These are phyloP conservation scores for Candida ficus DNA, from an alignment of 805 yeast genomes.

Conservation along the genomic window DNA sequence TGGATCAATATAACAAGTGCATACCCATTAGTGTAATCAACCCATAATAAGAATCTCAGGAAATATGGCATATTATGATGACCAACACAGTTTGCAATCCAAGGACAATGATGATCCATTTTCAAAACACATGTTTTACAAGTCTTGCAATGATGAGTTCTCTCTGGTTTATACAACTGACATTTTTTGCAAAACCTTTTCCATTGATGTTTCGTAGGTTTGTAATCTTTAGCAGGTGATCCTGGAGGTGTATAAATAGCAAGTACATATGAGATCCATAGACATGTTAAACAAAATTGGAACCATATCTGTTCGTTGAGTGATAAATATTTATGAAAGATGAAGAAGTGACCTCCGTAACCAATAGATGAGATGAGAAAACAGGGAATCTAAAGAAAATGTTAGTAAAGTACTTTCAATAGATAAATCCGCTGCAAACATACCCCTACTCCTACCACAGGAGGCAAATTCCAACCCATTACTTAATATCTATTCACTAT, in stretches of 20 bases:
- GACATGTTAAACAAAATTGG: constrained; percentile 43
- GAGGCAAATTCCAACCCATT: constrained; percentile 17
- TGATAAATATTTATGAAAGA: constrained; percentile 42
- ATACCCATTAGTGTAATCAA: constrained; percentile 44
- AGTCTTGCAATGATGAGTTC: constrained; percentile 81
- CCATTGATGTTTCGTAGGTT: constrained; percentile 48
- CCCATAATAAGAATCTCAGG: constrained; percentile 68
- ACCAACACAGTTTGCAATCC: constrained; percentile 92
- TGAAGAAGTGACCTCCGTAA: constrained; percentile 54
- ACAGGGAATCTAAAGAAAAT: constrained; percentile 50
- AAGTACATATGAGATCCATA: constrained; percentile 69
- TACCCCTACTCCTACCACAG: constrained; percentile 20
- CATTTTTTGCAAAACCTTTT: constrained; percentile 72
- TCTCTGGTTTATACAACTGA: constrained; percentile 65
- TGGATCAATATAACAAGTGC: constrained; percentile 38
- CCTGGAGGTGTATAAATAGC: constrained; percentile 75
- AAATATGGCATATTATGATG: constrained; percentile 74
- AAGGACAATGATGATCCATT: constrained; percentile 95
- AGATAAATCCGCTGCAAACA: background rate
- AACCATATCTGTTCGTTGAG: constrained; percentile 38
- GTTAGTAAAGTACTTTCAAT: constrained; percentile 7
- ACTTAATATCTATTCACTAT: no score
- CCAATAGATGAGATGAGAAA: constrained; percentile 53
- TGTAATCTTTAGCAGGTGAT: constrained; percentile 45
- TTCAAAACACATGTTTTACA: constrained; percentile 70